A percentile compares a stretch with the other conserved stretches of the same genome.
phyloP scores from a whole-genome alignment of 2,329 filamentous ascomycete species.

The Fusarium nygamai region DNA sequence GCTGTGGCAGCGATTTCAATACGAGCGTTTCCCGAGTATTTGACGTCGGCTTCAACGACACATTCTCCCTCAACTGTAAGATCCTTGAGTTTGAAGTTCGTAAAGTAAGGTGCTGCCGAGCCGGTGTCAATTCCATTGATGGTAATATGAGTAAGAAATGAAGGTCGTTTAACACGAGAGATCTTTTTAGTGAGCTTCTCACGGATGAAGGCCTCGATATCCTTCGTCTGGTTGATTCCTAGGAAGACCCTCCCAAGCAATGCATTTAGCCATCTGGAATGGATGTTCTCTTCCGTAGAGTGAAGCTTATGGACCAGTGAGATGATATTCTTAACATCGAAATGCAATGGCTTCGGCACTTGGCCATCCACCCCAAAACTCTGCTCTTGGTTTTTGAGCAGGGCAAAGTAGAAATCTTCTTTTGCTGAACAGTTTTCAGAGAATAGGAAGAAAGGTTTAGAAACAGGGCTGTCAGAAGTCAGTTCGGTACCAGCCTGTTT shows the following conservation, averaged over 20 bases:
- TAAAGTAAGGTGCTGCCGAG: constrained; percentile 86
- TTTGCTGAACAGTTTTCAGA: constrained; percentile 96
- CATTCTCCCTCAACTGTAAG: constrained; percentile 92
- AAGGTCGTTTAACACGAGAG: constrained; percentile 88
- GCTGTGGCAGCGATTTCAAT: constrained; percentile 93
- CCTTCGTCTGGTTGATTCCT: constrained; percentile 83
- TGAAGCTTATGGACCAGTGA: constrained; percentile 90
- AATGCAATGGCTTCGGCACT: constrained; percentile 75
- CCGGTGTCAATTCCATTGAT: constrained; percentile 87
- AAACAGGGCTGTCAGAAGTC: constrained; percentile 64
- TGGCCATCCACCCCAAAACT: constrained; percentile 64
- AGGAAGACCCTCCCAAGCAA: constrained; percentile 89
- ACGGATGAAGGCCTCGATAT: constrained; percentile 81
- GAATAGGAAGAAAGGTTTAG: constrained; percentile 92
- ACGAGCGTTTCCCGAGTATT: constrained; percentile 88
- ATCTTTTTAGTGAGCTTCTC: constrained; percentile 97
- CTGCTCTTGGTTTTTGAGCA: constrained; percentile 85
- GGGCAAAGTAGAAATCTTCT: constrained; percentile 96
- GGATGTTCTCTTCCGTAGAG: constrained; percentile 88
- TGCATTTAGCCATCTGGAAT: constrained; percentile 94
- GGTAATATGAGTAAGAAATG: constrained; percentile 86
- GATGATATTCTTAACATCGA: constrained; percentile 88
- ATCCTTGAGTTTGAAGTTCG: constrained; percentile 87
- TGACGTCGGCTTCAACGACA: constrained; percentile 84
- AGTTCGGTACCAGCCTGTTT: constrained; percentile 65